These are phyloP conservation scores for Saccharomyces kudriavzevii DNA, from an alignment of 805 yeast genomes.

Conservation along the genomic window DNA sequence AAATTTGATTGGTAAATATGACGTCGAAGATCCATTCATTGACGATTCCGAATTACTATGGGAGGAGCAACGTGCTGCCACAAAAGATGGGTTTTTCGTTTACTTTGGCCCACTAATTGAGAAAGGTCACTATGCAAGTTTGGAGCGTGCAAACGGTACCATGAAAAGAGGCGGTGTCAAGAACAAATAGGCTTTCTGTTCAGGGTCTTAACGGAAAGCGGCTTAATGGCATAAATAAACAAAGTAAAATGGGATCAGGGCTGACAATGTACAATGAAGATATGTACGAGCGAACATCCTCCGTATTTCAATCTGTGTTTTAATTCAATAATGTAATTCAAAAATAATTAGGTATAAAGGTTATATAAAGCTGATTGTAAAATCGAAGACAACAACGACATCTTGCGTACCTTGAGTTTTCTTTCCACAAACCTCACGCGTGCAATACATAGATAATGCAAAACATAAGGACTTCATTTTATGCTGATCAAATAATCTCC, in stretches of 20 bases:
- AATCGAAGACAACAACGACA: background rate
- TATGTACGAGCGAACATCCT: background rate
- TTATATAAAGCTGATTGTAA: background rate
- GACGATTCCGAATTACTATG: constrained; percentile 87
- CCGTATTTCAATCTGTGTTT: background rate
- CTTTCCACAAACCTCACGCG: too few species aligned
- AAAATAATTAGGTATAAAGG: background rate
- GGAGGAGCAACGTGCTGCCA: constrained; percentile 89
- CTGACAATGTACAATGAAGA: background rate
- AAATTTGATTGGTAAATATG: constrained; percentile 84
- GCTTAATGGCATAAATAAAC: background rate
- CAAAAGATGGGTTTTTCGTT: constrained; percentile 92
- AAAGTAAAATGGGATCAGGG: background rate
- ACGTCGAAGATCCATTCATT: constrained; percentile 87
- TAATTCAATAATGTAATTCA: too few species aligned
- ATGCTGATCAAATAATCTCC: background rate
- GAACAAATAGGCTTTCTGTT: constrained; percentile 14
- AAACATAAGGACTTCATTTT: background rate
- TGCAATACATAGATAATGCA: background rate
- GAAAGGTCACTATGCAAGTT: constrained; percentile 41
- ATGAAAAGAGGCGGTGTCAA: constrained; percentile 33
- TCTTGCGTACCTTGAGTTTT: background rate
- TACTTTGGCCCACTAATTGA: constrained; percentile 86
- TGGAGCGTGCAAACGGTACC: constrained; percentile 40
- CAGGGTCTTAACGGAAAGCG: background rate